phyloP scores from a whole-genome alignment of 148 eudicot species.

The Hydrangea macrophylla region DNA sequence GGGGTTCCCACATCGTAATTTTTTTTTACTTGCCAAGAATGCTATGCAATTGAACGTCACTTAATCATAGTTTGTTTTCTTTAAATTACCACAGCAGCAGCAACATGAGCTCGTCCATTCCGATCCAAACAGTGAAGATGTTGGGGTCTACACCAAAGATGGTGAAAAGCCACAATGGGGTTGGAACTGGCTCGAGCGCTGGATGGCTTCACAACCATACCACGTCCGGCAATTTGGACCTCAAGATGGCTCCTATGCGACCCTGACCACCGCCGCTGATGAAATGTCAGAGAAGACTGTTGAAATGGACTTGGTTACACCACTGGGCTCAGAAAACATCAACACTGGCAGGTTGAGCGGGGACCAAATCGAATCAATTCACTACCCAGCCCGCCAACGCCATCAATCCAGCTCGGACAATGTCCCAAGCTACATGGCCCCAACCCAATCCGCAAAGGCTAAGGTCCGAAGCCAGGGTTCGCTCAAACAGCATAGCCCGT shows the following conservation, averaged over 20 bases:
- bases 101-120: constrained; percentile 40
- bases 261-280: constrained; percentile 33
- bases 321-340: constrained; percentile 26
- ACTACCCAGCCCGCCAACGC: constrained; percentile 19
- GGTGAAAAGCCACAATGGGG: constrained; percentile 56
- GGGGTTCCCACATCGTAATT: too few species aligned
- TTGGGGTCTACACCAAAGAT: constrained; percentile 24
- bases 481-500: constrained; percentile 35
- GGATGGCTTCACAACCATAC: constrained; percentile 65
- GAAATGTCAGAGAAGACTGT: constrained; percentile 69
- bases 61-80: not conserved
- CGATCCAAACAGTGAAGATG: constrained; percentile 22
- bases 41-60: too few species aligned
- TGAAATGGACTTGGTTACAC: constrained; percentile 55
- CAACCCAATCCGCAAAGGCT: constrained; percentile 85
- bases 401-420: constrained; percentile 29
- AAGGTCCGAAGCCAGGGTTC: constrained; percentile 48
- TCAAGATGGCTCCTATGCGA: constrained; percentile 31
- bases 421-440: constrained; percentile 93
- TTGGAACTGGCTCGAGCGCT: constrained; percentile 79
- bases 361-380: constrained; percentile 19
- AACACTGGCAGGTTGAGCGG: constrained; percentile 24
- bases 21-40: too few species aligned
- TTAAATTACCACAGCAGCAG: constrained; percentile 23
- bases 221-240: constrained; percentile 25